phyloP scores from a whole-genome alignment of 768 basidiomycete species.

The Dendrothele bispora region DNA sequence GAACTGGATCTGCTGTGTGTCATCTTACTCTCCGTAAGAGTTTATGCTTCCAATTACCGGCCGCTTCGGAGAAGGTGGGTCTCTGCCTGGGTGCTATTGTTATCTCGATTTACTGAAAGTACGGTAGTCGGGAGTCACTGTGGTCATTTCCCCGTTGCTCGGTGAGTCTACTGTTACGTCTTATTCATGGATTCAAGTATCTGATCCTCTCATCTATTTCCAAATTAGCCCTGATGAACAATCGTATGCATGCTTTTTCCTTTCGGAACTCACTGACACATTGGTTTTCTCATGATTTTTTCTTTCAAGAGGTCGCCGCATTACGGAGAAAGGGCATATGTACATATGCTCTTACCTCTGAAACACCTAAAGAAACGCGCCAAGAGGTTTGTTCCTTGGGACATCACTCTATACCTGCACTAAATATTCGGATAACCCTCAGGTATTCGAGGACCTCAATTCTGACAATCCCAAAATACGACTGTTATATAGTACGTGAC shows the following conservation, averaged over 20 bases:
- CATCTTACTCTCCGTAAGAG: constrained; percentile 55
- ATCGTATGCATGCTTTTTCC: constrained; percentile 54
- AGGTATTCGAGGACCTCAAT: constrained; percentile 65
- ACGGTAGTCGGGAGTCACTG: constrained; percentile 61
- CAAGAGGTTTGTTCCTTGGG: constrained; percentile 38
- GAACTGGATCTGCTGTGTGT: background rate
- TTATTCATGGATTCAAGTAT: background rate
- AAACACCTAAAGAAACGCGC: constrained; percentile 56
- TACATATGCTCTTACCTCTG: constrained; percentile 67
- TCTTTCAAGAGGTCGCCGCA: constrained; percentile 56
- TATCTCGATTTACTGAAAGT: background rate
- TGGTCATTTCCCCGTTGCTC: constrained; percentile 77
- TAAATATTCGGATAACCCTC: no score
- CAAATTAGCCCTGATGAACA: constrained; percentile 72
- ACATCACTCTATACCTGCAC: no score
- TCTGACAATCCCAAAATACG: constrained; percentile 59
- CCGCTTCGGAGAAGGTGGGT: constrained; percentile 58
- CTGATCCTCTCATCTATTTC: background rate
- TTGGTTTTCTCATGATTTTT: constrained; percentile 1
- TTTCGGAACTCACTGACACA: background rate
- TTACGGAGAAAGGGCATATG: constrained; percentile 53
- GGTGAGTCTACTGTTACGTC: constrained; percentile 38
- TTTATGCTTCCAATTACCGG: constrained; percentile 84
- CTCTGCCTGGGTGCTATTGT: background rate
- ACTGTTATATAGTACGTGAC: constrained; percentile 66